phyloP scores from a whole-genome alignment of 495 filamentous ascomycete genomes.

The Rusavskia elegans region DNA sequence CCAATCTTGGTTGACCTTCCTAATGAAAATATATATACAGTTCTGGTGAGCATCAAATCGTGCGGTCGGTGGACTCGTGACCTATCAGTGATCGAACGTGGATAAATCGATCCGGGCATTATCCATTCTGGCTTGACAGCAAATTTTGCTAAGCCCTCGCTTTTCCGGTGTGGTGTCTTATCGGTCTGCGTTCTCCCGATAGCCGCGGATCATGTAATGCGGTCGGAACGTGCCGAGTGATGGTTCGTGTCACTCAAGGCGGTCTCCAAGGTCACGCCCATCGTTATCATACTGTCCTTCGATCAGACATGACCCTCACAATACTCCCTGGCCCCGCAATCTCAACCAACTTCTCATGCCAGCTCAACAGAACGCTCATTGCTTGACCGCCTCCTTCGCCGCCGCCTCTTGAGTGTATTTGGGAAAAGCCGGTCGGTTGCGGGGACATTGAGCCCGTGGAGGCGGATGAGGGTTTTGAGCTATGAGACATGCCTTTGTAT shows the following conservation, averaged over 20 bases:
- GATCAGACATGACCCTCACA: constrained; percentile 81
- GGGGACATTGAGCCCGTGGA: constrained; percentile 45
- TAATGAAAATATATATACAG: too few species aligned
- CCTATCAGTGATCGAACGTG: too few species aligned
- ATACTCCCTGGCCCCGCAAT: constrained; percentile 77
- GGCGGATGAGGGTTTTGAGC: constrained; percentile 22
- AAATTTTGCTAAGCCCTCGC: too few species aligned
- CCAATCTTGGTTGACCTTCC: too few species aligned
- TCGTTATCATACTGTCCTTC: constrained; percentile 63
- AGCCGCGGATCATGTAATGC: too few species aligned
- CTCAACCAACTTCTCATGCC: constrained; percentile 92
- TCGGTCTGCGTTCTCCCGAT: too few species aligned
- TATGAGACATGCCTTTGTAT: constrained; percentile 70
- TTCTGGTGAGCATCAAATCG: too few species aligned
- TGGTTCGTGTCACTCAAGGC: not conserved
- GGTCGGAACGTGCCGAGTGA: too few species aligned
- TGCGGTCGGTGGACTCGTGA: too few species aligned
- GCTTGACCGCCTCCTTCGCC: constrained; percentile 61
- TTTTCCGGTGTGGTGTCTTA: too few species aligned
- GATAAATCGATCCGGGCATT: too few species aligned
- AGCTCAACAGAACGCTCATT: constrained; percentile 87
- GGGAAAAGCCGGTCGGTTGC: constrained; percentile 75
- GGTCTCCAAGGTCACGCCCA: not conserved
- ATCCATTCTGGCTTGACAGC: too few species aligned
- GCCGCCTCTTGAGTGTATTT: constrained; percentile 53